phyloP scores from a whole-genome alignment of 352 stramenopile genomes.

The Ophiocytium majus region DNA sequence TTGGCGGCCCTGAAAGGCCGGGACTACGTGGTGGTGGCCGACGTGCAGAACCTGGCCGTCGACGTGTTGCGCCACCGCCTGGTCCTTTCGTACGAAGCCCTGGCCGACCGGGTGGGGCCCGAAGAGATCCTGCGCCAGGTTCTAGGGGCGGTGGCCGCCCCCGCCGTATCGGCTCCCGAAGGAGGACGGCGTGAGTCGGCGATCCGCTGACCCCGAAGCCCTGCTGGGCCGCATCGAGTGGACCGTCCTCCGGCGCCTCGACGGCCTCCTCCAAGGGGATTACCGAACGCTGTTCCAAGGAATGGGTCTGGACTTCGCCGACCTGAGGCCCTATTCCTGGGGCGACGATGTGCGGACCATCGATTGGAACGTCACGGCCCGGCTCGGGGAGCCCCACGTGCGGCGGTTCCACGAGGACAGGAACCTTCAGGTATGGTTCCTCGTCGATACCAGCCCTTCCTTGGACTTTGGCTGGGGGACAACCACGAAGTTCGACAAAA shows the following conservation, averaged over 20 bases:
- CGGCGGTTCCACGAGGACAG: not conserved
- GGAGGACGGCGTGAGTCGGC: not conserved
- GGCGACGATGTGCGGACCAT: not conserved
- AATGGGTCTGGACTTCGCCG: not conserved
- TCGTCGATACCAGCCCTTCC: not conserved
- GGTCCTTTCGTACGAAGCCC: not conserved
- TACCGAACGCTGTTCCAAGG: not conserved
- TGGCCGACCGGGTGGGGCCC: not conserved
- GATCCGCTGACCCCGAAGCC: too few relatives aligned
- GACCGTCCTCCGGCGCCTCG: not conserved
- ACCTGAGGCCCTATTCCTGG: not conserved
- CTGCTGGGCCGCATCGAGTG: not conserved
- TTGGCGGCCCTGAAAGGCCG: not conserved
- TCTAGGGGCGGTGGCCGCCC: not conserved
- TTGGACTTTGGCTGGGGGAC: not conserved
- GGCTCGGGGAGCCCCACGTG: not conserved
- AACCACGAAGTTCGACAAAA: not conserved
- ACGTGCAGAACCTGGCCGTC: not conserved
- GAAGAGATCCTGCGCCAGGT: not conserved
- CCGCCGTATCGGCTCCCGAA: not conserved
- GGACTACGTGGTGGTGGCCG: not conserved
- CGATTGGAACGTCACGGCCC: slow-evolving; percentile 4
- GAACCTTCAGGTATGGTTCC: not conserved
- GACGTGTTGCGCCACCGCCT: not conserved
- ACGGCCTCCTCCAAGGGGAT: not conserved